A percentile compares a stretch with the other conserved stretches of the same genome.
These are phyloP conservation scores for Phytomonas sp. DNA, from an alignment of 208 protist genomes.

Conservation along the genomic window DNA sequence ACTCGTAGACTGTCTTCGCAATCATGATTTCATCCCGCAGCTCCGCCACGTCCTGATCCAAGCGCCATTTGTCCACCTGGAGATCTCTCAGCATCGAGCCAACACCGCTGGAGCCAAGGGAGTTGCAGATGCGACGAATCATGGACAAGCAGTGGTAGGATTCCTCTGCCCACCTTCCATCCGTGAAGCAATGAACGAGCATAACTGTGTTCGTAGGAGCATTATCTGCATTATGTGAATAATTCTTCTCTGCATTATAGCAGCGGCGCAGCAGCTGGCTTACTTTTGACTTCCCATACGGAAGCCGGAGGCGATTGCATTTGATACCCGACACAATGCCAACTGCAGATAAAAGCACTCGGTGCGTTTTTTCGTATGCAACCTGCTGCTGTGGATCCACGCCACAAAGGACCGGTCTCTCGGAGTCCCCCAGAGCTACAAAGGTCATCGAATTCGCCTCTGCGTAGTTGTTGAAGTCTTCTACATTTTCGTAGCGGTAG, in stretches of 20 bases:
- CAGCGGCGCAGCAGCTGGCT: constrained; percentile 80
- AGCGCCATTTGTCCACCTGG: constrained; percentile 84
- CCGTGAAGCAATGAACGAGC: constrained; percentile 78
- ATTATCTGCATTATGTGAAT: constrained; percentile 59
- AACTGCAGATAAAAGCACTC: constrained; percentile 58
- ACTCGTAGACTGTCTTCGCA: constrained; percentile 83
- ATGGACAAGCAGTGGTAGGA: constrained; percentile 81
- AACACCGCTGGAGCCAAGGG: constrained; percentile 71
- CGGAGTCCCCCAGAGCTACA: constrained; percentile 69
- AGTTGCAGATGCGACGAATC: constrained; percentile 71
- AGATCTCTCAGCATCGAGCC: constrained; percentile 84
- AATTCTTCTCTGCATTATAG: constrained; percentile 88
- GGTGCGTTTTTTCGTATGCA: constrained; percentile 71
- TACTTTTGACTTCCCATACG: constrained; percentile 90
- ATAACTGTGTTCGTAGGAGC: constrained; percentile 68
- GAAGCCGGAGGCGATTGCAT: constrained; percentile 84
- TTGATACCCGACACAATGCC: constrained; percentile 87
- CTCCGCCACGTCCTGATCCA: constrained; percentile 85
- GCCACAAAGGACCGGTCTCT: constrained; percentile 83
- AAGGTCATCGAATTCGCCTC: constrained; percentile 85
- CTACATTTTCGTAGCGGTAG: constrained; percentile 70
- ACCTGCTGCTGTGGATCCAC: constrained; percentile 57
- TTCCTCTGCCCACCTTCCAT: constrained; percentile 81
- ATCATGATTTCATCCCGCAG: constrained; percentile 82
- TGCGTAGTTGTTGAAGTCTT: constrained; percentile 46